phyloP scores from a whole-genome alignment of 2,329 filamentous ascomycete genomes.

The Neonectria hederae region DNA sequence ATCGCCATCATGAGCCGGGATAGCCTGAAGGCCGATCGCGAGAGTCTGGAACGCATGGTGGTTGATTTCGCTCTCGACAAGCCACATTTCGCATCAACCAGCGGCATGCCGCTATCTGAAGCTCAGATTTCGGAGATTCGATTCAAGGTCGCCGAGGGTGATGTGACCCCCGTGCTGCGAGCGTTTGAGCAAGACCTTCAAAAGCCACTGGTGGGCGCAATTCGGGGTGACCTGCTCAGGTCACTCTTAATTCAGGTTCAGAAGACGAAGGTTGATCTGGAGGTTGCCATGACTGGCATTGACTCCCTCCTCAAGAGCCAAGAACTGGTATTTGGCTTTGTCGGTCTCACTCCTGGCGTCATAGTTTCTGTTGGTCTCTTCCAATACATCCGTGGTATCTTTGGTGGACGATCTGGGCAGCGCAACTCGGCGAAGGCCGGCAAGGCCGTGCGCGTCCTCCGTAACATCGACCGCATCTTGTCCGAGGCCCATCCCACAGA shows the following conservation, averaged over 20 bases:
- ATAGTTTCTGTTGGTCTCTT: constrained; percentile 80
- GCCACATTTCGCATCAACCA: constrained; percentile 66
- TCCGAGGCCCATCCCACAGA: constrained; percentile 74
- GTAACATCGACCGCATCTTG: constrained; percentile 87
- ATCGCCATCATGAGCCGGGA: constrained; percentile 97
- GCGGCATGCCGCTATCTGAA: constrained; percentile 65
- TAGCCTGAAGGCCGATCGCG: constrained; percentile 87
- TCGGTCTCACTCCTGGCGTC: constrained; percentile 92
- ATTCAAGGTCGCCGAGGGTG: constrained; percentile 85
- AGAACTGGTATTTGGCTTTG: constrained; percentile 96
- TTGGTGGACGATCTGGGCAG: constrained; percentile 77
- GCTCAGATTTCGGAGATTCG: constrained; percentile 78
- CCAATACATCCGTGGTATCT: constrained; percentile 74
- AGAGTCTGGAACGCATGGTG: constrained; percentile 96
- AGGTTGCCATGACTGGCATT: constrained; percentile 95
- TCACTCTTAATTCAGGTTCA: constrained; percentile 96
- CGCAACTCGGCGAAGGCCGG: constrained; percentile 72
- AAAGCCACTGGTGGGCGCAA: constrained; percentile 81
- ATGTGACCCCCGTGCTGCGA: constrained; percentile 88
- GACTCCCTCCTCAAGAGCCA: constrained; percentile 95
- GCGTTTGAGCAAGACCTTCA: constrained; percentile 92
- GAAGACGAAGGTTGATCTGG: constrained; percentile 98
- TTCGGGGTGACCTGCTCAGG: constrained; percentile 87
- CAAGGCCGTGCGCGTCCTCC: constrained; percentile 78
- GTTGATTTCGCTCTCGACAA: constrained; percentile 93